Evolutionary conservation across 495 filamentous ascomycete genomes (phyloP).

Genomic region (Hypoxylon intermedium): DNA sequence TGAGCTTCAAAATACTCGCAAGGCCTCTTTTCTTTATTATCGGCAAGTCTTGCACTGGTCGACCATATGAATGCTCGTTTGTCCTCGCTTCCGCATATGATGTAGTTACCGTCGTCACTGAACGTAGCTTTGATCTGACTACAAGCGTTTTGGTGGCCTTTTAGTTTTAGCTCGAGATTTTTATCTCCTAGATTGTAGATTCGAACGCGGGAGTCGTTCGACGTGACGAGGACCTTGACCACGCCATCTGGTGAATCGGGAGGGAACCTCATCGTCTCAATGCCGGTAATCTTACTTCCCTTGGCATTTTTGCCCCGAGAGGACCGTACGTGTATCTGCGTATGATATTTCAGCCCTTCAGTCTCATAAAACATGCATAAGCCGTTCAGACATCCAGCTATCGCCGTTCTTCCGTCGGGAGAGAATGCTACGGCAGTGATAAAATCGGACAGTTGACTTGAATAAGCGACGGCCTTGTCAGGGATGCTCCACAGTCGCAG

Average conservation of each 20-base stretch:
- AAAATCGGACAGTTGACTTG: slow-evolving; percentile 81
- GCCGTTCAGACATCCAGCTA: slow-evolving; percentile 87
- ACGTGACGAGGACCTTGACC: slow-evolving; percentile 87
- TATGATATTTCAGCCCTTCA: slow-evolving; percentile 82
- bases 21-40: slow-evolving; percentile 78
- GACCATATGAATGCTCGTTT: slow-evolving; percentile 89
- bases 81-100: slow-evolving; percentile 95
- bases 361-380: slow-evolving; percentile 94
- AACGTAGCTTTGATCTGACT: slow-evolving; percentile 91
- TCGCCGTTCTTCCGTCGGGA: slow-evolving; percentile 87
- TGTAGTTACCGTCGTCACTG: slow-evolving; percentile 83
- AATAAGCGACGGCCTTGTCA: slow-evolving; percentile 91
- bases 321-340: slow-evolving; percentile 88
- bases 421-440: slow-evolving; percentile 94
- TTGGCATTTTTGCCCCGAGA: slow-evolving; percentile 91
- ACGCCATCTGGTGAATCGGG: slow-evolving; percentile 66
- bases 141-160: slow-evolving; percentile 89
- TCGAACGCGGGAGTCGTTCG: slow-evolving; percentile 93
- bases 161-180: slow-evolving; percentile 84
- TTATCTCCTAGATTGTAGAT: slow-evolving; percentile 88
- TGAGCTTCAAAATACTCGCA: slow-evolving; percentile 91
- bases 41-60: slow-evolving; percentile 63
- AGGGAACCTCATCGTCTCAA: slow-evolving; percentile 75
- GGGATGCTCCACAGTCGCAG: slow-evolving; percentile 96
- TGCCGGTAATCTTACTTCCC: slow-evolving; percentile 96